phyloP scores from a whole-genome alignment of 2,329 filamentous ascomycete species.

The Ceratocystis alfenasii region DNA sequence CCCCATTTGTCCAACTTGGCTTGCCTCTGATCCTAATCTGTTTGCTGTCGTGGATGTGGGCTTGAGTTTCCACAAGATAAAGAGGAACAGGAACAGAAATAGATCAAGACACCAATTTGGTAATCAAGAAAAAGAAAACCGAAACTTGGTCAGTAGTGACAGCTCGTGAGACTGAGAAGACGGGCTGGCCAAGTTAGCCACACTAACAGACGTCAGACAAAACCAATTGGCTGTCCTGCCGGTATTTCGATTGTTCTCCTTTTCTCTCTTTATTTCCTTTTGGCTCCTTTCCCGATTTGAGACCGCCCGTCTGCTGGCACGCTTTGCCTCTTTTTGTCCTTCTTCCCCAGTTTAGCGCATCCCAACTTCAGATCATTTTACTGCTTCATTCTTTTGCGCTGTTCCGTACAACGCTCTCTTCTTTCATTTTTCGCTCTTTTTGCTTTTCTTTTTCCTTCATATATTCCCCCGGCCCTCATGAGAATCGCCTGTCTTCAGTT shows the following conservation, averaged over 20 bases:
- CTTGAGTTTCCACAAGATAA: conserved; percentile 2
- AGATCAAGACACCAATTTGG: neutral
- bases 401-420: neutral
- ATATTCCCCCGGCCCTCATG: conserved; percentile 33
- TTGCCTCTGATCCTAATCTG: neutral
- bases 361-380: too few relatives aligned
- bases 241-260: neutral
- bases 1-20: too few relatives aligned
- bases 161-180: too few relatives aligned
- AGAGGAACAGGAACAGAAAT: neutral
- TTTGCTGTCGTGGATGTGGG: neutral
- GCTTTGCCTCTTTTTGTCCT: neutral
- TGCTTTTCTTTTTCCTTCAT: neutral
- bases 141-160: too few relatives aligned
- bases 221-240: neutral
- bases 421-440: neutral
- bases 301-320: neutral
- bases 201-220: neutral
- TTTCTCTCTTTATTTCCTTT: neutral
- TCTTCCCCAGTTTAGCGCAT: neutral
- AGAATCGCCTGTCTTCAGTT: conserved; percentile 62
- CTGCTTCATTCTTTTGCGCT: neutral
- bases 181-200: neutral
- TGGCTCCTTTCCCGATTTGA: too few relatives aligned
- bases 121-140: neutral